A percentile compares a stretch with the other conserved stretches of the same genome.
Conservation (phyloP, 2,329 filamentous ascomycete species). For the Aspergillus amoenus region DNA sequence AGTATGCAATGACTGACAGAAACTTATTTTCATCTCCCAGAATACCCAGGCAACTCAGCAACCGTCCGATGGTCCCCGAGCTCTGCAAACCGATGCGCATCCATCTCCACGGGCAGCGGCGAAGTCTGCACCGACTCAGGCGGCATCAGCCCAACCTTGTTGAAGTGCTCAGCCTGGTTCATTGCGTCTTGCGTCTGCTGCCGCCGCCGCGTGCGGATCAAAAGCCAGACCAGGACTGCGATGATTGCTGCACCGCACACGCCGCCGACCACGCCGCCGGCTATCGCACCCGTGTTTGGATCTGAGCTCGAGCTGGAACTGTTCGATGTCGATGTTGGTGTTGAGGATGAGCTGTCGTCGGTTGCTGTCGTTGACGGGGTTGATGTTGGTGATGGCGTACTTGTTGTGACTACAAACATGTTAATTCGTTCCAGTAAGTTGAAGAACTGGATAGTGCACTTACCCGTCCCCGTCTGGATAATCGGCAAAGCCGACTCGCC, state of each 20-base stretch:
- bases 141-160: not conserved
- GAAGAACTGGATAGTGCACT: no score
- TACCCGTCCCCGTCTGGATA: not conserved
- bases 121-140: not conserved
- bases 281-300: not conserved
- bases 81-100: not conserved
- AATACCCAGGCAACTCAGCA: not conserved
- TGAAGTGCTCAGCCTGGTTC: not conserved
- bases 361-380: not conserved
- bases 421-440: no score
- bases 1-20: not conserved
- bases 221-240: not conserved
- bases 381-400: not conserved
- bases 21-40: not conserved
- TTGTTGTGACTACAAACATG: not conserved
- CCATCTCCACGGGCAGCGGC: not conserved
- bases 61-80: not conserved
- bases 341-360: no score
- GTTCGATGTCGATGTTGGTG: not conserved
- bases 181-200: not conserved
- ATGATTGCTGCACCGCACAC: not conserved
- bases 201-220: not conserved
- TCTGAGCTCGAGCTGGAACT: not conserved
- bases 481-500: not conserved
- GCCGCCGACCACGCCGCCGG: slow-evolving; percentile 3